Evolutionary conservation across 2,329 filamentous ascomycete species (phyloP), one percentile per base, ranked within the genome.

Genomic region (Setomelanomma holmii): DNA sequence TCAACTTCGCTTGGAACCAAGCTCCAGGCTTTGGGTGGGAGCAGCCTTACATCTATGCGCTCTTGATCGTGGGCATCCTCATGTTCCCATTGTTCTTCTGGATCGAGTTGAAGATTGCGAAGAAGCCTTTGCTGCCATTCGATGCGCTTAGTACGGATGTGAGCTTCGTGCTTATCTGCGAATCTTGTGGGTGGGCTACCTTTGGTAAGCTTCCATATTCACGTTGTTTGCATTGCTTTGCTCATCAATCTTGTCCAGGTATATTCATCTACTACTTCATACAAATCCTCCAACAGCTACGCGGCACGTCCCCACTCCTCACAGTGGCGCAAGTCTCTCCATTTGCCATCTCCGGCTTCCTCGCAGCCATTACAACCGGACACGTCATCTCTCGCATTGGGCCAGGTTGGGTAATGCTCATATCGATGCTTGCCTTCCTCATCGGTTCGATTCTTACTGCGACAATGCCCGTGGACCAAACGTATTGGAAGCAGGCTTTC

Each of bases 1-100:
- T 89, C 72, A 88, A 88, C 66, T 84, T 89, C 60, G 83, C 86
- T 0, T 88, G 85, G 84, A 89, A 87, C 52, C 85, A 89, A 64
- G 86, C 83, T 0, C 80, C 84, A 0, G 76, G 84, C 0, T 82
- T 79, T 1, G 84, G 85, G 1, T 89, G 86, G 86, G 59, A 73
- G 1, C 75, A 78, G 5, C 75, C 83, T 0, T 85, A 85, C 49
- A 77, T 86, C n/a, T 82, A 83, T 52, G 74, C 82, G 0, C 72
- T 83, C 0, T 75, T 90, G 0, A 80, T 88, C 33, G 53, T 87
- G 2, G 86, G 86, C 0, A 50, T 84, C 2, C 33, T 86, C 0
- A 71, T 88, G 2, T 69, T 86, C 1, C 73, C 69, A 0, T 61
- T 78, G 1, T 90, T 90, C 64, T 79, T 84, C 45, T 79, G 79